These are phyloP conservation scores for Pterulicium gracile DNA, from an alignment of 1,284 basidiomycete species.

Conservation along the genomic window DNA sequence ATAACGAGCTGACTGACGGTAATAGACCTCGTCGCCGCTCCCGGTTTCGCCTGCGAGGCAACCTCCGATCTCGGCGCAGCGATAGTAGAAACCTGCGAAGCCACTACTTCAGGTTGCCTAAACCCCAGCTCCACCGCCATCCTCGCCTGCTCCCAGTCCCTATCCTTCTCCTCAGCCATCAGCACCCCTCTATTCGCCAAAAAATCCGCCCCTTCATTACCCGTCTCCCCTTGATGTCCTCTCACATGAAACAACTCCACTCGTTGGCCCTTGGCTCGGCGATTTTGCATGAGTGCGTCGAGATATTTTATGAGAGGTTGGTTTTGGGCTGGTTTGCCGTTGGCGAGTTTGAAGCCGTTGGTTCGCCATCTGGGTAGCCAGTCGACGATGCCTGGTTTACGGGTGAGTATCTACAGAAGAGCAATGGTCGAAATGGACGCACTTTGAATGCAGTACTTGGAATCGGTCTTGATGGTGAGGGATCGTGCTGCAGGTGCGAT, in stretches of 20 bases:
- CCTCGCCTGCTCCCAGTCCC: conserved; percentile 38
- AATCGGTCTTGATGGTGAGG: conserved; percentile 67
- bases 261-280: conserved; percentile 35
- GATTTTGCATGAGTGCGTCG: conserved; percentile 38
- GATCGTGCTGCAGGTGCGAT: conserved; percentile 37
- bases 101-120: too few species aligned
- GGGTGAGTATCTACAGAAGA: conserved; percentile 1
- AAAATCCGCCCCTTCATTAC: conserved; percentile 72
- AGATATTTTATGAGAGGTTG: conserved; percentile 52
- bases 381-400: conserved; percentile 37
- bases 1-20: background rate
- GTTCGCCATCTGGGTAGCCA: conserved; percentile 59
- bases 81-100: too few species aligned
- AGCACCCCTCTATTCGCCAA: conserved; percentile 49
- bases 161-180: conserved; percentile 29
- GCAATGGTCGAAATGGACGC: conserved; percentile 10
- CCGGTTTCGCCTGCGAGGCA: background rate
- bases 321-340: conserved; percentile 55
- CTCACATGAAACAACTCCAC: conserved; percentile 55
- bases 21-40: background rate
- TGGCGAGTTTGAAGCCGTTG: conserved; percentile 37
- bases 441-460: conserved; percentile 68
- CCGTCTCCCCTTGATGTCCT: conserved; percentile 59
- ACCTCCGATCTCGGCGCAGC: too few species aligned
- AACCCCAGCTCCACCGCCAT: too few species aligned